Evolutionary conservation across 1,139 yeast species (phyloP), one percentile per base, ranked within the genome.

Genomic region (Magnusiomyces ingens): DNA sequence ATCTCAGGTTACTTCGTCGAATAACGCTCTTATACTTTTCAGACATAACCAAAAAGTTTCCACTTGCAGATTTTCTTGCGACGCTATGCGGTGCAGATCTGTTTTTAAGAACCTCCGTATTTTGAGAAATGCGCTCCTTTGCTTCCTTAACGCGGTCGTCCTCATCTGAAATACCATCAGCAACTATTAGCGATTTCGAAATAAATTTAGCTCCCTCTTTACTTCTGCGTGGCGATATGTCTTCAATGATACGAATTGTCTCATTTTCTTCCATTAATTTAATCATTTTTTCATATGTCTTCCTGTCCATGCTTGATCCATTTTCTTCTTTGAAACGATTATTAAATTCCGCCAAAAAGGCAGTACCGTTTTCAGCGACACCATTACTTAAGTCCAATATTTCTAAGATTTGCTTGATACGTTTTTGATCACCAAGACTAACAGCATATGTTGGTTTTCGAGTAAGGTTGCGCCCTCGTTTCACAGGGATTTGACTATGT

Each of bases 351-450:
- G 55, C 50, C 5, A 59, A 52, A 11, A 72, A 59, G 13, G 54
- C 52, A 2, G 52, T 45, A 1, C 69, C 71, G 2, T 68, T 65
- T 35, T 64, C 69, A 37, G 66, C 56, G 2, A 69, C 67, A 6
- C 76, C 76, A 48, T 62, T 61, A 48, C 62, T 58, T 2, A 67
- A 66, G 5, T 61, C 57, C 17, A 73, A 52, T 12, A 70, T 51
- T n/a, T 63, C 55, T 37, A 71, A 38, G 1, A 72, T 57, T 6
- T 65, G 66, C 2, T 61, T 58, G 15, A 66, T 63, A 17, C 75
- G 64, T 50, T 69, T 71, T 45, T 64, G 58, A 2, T 66, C 63
- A 21, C 66, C 70, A 54, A 71, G 12, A 17, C 37, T 13, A 22
- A 42, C 22, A 32, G 45, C 37, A 8, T 42, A 13, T 13, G 50